phyloP scores from a whole-genome alignment of 768 basidiomycete genomes.

The Pleurotus sapidus region DNA sequence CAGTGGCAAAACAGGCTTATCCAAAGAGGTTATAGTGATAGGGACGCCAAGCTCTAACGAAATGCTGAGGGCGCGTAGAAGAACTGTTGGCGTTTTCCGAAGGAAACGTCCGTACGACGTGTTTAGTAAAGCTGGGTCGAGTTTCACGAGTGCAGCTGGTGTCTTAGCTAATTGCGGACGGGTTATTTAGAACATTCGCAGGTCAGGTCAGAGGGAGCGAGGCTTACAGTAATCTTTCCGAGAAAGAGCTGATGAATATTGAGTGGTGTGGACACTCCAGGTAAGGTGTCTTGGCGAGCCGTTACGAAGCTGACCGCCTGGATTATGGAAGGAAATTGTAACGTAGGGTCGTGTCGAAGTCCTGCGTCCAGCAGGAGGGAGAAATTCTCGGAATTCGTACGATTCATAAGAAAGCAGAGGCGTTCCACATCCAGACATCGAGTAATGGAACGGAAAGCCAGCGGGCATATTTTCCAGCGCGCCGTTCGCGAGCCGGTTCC shows the following conservation, averaged over 20 bases:
- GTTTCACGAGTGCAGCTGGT: conserved; percentile 33
- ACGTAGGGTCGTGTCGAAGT: conserved; percentile 19
- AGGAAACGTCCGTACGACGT: conserved; percentile 30
- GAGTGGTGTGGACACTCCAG: conserved; percentile 29
- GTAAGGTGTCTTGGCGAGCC: conserved; percentile 18
- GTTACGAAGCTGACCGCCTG: conserved; percentile 8
- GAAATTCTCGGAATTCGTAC: conserved; percentile 34
- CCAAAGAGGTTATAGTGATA: conserved; percentile 28
- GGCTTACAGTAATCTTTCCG: conserved; percentile 25
- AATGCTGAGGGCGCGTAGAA: conserved; percentile 35
- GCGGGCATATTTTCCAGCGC: conserved; percentile 26
- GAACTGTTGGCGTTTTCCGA: conserved; percentile 26
- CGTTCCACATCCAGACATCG: conserved; percentile 18
- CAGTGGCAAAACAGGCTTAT: conserved; percentile 10
- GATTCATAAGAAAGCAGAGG: conserved; percentile 24
- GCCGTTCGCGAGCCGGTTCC: conserved; percentile 26
- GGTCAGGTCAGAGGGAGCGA: background rate
- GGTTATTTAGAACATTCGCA: background rate
- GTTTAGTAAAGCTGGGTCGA: conserved; percentile 29
- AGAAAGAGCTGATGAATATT: conserved; percentile 16
- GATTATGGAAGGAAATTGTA: conserved; percentile 23
- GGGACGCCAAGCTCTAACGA: conserved; percentile 36
- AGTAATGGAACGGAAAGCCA: conserved; percentile 35
- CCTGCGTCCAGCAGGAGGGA: conserved; percentile 13
- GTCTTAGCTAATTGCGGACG: conserved; percentile 17